Conservation (phyloP, 768 basidiomycete species). For the Trametes cingulata region DNA sequence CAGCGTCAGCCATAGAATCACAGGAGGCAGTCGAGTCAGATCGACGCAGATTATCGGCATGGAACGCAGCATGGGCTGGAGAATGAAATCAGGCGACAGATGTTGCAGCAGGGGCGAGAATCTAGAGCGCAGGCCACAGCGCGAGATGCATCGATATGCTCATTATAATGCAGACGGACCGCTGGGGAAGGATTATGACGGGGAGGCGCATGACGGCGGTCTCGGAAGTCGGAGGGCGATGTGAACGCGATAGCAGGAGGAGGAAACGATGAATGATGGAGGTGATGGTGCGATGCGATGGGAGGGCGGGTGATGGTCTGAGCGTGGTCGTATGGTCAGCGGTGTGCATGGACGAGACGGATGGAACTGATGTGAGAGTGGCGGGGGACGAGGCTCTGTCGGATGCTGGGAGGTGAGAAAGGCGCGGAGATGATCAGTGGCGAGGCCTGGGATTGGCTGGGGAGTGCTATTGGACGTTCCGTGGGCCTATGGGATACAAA, state of each 20-base stretch:
- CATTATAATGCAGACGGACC: not conserved
- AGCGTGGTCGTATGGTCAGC: not conserved
- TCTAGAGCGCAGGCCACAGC: not conserved
- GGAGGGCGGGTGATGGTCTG: conserved; percentile 4
- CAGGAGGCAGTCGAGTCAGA: conserved; percentile 4
- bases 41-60: not conserved
- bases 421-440: not conserved
- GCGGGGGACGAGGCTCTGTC: conserved; percentile 2
- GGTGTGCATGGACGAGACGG: conserved; percentile 9
- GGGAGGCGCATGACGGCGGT: conserved; percentile 2
- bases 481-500: not conserved
- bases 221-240: conserved; percentile 5
- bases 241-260: conserved; percentile 12
- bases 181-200: not conserved
- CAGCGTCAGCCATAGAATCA: not conserved
- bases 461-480: not conserved
- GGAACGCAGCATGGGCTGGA: not conserved
- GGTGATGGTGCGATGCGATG: conserved; percentile 17
- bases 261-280: not conserved
- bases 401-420: conserved; percentile 2
- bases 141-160: not conserved
- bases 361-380: conserved; percentile 7
- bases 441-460: conserved; percentile 9
- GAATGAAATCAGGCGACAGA: not conserved
- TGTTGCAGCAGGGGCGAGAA: too few relatives aligned